Percentiles rank a stretch among this genome's conserved stretches.
These are phyloP conservation scores for Boletellus ananas DNA, from an alignment of 768 basidiomycete species.

Conservation along the genomic window DNA sequence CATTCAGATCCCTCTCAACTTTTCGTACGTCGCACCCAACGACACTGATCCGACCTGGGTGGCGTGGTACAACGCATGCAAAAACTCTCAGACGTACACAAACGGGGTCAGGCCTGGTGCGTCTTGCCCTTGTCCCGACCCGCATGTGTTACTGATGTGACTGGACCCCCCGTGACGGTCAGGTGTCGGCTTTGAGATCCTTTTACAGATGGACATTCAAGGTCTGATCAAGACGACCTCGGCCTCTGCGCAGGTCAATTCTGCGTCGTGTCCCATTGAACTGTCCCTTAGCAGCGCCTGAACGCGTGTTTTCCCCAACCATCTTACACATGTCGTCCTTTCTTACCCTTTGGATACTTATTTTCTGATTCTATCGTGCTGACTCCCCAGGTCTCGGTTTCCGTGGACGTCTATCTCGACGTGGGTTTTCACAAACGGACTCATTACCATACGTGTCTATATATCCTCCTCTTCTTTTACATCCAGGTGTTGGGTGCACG, in stretches of 20 bases:
- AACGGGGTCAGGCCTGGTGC: slow-evolving; percentile 57
- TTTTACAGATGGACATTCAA: slow-evolving; percentile 62
- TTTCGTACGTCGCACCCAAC: slow-evolving; percentile 78
- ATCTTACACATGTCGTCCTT: background rate
- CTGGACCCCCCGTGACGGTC: background rate
- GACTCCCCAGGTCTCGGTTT: slow-evolving; percentile 1
- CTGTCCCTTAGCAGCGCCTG: slow-evolving; percentile 52
- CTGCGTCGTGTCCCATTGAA: slow-evolving; percentile 69
- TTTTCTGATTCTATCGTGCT: slow-evolving; percentile 3
- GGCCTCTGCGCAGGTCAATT: slow-evolving; percentile 53
- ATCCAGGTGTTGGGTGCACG: background rate
- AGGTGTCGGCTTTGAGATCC: slow-evolving; percentile 60
- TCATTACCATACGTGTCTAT: no score
- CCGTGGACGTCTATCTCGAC: slow-evolving; percentile 7
- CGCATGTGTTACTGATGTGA: background rate
- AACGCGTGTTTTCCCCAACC: slow-evolving; percentile 1
- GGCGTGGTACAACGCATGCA: slow-evolving; percentile 77
- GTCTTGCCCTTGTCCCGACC: slow-evolving; percentile 26
- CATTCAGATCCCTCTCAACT: slow-evolving; percentile 73
- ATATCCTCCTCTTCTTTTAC: background rate
- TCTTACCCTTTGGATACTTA: slow-evolving; percentile 11
- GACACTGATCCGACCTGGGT: slow-evolving; percentile 79
- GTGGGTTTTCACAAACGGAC: background rate
- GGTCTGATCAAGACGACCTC: slow-evolving; percentile 56
- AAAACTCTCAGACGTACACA: slow-evolving; percentile 48